phyloP scores from a whole-genome alignment of 768 basidiomycete species.

The Phallus indusiatus region DNA sequence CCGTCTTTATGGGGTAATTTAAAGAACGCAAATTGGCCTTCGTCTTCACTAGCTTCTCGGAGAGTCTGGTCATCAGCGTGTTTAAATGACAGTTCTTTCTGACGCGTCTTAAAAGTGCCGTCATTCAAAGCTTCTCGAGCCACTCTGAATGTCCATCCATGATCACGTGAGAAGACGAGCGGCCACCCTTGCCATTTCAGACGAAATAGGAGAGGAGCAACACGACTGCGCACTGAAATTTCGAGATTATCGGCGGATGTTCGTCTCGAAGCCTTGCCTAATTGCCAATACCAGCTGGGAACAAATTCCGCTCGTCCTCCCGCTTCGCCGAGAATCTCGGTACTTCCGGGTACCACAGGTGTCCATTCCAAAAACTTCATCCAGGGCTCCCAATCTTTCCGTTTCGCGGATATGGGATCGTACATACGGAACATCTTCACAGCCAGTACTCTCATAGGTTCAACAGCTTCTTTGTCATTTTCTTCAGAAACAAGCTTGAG shows the following conservation, averaged over 20 bases:
- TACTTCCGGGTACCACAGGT: slow-evolving; percentile 13
- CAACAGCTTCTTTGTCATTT: neutral
- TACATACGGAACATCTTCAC: neutral
- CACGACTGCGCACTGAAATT: slow-evolving; percentile 72
- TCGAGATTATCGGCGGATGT: slow-evolving; percentile 66
- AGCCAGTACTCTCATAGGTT: neutral
- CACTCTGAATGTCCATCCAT: slow-evolving; percentile 90
- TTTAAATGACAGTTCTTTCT: slow-evolving; percentile 44
- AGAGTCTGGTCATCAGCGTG: slow-evolving; percentile 54
- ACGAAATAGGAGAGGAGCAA: slow-evolving; percentile 76
- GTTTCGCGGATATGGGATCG: neutral
- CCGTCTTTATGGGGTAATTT: slow-evolving; percentile 97
- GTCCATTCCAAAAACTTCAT: slow-evolving; percentile 64
- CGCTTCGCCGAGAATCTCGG: slow-evolving; percentile 16
- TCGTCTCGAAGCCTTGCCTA: slow-evolving; percentile 63
- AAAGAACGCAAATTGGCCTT: slow-evolving; percentile 55
- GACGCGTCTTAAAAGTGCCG: slow-evolving; percentile 36
- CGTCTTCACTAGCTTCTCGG: slow-evolving; percentile 32
- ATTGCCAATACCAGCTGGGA: slow-evolving; percentile 98
- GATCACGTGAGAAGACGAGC: slow-evolving; percentile 72
- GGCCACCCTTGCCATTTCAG: slow-evolving; percentile 86
- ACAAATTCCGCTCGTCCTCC: slow-evolving; percentile 33
- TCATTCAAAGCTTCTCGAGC: slow-evolving; percentile 25
- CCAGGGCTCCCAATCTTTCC: slow-evolving; percentile 30
- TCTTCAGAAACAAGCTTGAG: neutral